phyloP scores from a whole-genome alignment of 2,329 filamentous ascomycete genomes.

The Gyromitra esculenta region DNA sequence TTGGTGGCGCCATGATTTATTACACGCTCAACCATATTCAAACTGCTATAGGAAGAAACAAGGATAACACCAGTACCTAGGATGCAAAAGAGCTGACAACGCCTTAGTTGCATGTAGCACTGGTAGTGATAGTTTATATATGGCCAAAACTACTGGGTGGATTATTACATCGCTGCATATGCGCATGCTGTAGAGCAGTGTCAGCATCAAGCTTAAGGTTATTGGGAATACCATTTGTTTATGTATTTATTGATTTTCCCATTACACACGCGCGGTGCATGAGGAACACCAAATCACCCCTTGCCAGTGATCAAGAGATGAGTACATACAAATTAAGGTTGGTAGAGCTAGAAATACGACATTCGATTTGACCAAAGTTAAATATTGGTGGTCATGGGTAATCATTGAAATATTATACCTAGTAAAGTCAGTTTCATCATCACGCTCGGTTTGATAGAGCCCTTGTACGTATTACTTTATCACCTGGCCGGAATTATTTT shows the following conservation, averaged over 20 bases:
- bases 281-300: too few relatives aligned
- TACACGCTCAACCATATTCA: neutral
- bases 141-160: neutral
- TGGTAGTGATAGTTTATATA: neutral
- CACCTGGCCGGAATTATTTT: neutral
- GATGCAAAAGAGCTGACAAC: neutral
- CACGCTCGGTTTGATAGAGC: too few relatives aligned
- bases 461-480: neutral
- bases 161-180: neutral
- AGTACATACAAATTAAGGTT: neutral
- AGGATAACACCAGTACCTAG: neutral
- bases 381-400: neutral
- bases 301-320: neutral
- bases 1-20: neutral
- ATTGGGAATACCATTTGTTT: too few relatives aligned
- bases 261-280: too few relatives aligned
- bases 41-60: neutral
- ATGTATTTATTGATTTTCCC: too few relatives aligned
- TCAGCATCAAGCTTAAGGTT: neutral
- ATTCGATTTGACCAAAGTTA: neutral
- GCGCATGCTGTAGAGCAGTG: too few relatives aligned
- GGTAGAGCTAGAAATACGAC: neutral
- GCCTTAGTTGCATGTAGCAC: neutral
- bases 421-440: neutral
- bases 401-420: neutral